Base-by-base conservation (phyloP, 495 filamentous ascomycete genomes). In the Trypethelium eluteriae region DNA sequence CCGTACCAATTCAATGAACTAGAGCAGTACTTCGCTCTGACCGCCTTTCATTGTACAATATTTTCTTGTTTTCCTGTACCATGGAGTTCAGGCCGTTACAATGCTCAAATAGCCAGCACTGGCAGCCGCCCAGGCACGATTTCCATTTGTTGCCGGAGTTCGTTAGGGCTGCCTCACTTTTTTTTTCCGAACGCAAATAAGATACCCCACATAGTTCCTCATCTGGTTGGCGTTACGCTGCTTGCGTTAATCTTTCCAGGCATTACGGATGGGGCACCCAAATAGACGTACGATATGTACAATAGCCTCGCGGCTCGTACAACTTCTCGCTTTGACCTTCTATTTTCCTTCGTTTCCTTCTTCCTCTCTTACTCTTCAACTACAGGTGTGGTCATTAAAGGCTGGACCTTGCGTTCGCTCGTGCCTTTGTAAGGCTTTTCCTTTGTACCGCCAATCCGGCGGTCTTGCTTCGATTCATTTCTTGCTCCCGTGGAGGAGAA, bases 161-260 rank as follows among this genome's bases (percentile, higher is more conserved):
- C 3, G 7, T 59, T 7, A 32, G 53, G 36, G 25, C 25, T 25
- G 25, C 25, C 25, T 59, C 53, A 18, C 53, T 11, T 6, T 32
- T 59, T 59, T 59, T 36, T 18, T 10, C 5, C 5, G 10, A 36
- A 59, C 4, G 6, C 32, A 35, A 36, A 36, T 7, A 36, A 59
- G 53, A 59, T 59, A 59, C 53, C 53, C 53, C 18, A 59, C 53
- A 59, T 36, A 59, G 53, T 59, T 59, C 18, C 32, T 34, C 53
- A 59, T 59, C 32, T 59, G 53, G 36, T 34, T 18, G 53, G 53
- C 53, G 53, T 59, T 59, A 59, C 53, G 18, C 53, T 35, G 18
- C 7, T 2, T 35, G 53, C 53, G 32, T 59, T 59, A 25, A 14
- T 59, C 53, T 59, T 14, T n/a, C 14, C 53, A 59, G 53, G 53